These are phyloP conservation scores for Fusarium oligoseptatum DNA, from an alignment of 2,329 filamentous ascomycete genomes.

Conservation along the genomic window DNA sequence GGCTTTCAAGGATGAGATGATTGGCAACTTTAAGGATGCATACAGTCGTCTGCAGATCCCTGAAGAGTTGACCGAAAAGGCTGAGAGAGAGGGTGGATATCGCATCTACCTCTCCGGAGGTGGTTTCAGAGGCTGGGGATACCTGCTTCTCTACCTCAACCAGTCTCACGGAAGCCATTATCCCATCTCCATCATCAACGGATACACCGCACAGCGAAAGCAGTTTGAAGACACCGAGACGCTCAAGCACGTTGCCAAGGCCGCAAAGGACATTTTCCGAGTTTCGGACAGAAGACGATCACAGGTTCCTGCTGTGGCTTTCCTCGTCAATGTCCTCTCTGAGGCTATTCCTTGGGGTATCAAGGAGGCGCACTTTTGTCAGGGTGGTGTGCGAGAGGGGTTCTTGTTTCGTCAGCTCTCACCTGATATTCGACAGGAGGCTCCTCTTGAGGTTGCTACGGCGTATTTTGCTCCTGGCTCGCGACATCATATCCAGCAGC, in stretches of 20 bases:
- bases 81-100: conserved; percentile 61
- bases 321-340: conserved; percentile 73
- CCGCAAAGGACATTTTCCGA: conserved; percentile 64
- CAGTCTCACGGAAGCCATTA: conserved; percentile 71
- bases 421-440: conserved; percentile 60
- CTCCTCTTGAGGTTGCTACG: conserved; percentile 73
- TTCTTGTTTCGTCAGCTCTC: conserved; percentile 70
- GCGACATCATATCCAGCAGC: conserved; percentile 57
- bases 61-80: conserved; percentile 59
- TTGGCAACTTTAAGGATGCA: conserved; percentile 63
- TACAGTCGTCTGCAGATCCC: conserved; percentile 68
- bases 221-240: conserved; percentile 65
- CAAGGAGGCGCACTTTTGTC: conserved; percentile 74
- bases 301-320: conserved; percentile 77
- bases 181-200: conserved; percentile 80
- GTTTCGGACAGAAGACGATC: conserved; percentile 74
- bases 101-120: conserved; percentile 77
- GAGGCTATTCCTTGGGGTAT: conserved; percentile 71
- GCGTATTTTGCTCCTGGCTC: conserved; percentile 63
- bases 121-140: conserved; percentile 80
- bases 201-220: conserved; percentile 65
- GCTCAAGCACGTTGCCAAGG: conserved; percentile 51
- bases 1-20: conserved; percentile 63
- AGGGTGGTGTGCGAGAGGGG: conserved; percentile 78
- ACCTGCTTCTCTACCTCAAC: conserved; percentile 71